Evolutionary conservation across 2,329 filamentous ascomycete species (phyloP).

Genomic region (Penicillium hesseltinei): DNA sequence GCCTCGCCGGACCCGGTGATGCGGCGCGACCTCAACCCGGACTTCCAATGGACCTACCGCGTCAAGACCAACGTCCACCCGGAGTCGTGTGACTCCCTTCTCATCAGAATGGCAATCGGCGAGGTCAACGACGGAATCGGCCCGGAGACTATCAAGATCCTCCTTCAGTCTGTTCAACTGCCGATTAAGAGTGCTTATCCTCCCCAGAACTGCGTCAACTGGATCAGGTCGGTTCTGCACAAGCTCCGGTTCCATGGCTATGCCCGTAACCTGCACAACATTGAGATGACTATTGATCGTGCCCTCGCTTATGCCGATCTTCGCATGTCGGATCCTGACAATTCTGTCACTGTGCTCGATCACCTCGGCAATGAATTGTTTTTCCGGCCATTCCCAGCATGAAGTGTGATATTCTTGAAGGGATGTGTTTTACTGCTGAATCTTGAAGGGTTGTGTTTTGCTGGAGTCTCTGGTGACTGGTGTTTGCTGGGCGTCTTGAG

Average conservation of each 20-base stretch:
- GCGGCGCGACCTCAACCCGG: not conserved
- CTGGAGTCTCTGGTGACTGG: not conserved
- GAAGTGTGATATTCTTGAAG: not conserved
- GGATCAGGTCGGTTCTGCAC: not conserved
- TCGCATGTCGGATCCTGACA: not conserved
- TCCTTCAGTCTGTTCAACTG: not conserved
- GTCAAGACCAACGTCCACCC: constrained; percentile 1
- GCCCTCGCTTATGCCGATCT: constrained; percentile 7
- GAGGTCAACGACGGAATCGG: not conserved
- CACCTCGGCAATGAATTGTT: not conserved
- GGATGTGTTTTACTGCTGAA: not conserved
- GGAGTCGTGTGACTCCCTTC: not conserved
- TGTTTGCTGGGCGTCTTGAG: not conserved
- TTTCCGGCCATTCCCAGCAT: not conserved
- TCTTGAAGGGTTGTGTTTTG: not conserved
- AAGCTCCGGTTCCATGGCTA: not conserved
- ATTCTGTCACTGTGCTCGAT: not conserved
- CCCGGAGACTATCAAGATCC: not conserved
- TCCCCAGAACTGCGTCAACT: not conserved
- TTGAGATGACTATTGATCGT: not conserved
- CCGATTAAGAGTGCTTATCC: not conserved
- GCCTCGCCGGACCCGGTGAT: not conserved
- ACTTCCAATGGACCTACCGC: constrained; percentile 5
- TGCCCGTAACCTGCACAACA: not conserved
- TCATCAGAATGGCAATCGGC: constrained; percentile 3